A percentile compares a stretch with the other conserved stretches of the same genome.
Conservation (phyloP, 2,329 filamentous ascomycete genomes). For the Aspergillus piperis region DNA sequence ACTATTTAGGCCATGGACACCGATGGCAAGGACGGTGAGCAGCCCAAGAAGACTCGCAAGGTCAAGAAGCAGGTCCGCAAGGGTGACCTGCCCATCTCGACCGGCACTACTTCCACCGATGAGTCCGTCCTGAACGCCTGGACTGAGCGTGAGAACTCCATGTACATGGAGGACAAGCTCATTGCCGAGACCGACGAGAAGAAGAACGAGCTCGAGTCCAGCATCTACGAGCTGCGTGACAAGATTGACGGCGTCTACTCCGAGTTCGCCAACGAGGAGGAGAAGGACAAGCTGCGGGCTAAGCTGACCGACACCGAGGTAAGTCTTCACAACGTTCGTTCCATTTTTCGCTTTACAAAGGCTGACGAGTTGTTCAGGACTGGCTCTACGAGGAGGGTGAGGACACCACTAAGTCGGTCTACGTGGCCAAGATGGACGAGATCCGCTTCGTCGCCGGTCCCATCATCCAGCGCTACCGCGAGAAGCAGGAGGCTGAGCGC, state of each 20-base stretch:
- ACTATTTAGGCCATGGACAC: conserved; percentile 76
- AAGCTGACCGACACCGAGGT: conserved; percentile 88
- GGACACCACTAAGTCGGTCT: conserved; percentile 89
- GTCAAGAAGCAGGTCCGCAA: conserved; percentile 99
- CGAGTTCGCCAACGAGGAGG: conserved; percentile 85
- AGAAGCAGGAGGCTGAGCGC: conserved; percentile 87
- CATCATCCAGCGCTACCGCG: conserved; percentile 90
- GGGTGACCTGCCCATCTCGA: conserved; percentile 85
- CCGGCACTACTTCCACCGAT: conserved; percentile 80
- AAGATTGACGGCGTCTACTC: conserved; percentile 92
- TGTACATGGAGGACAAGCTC: conserved; percentile 98
- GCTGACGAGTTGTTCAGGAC: conserved; percentile 61
- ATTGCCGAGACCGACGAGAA: conserved; percentile 98
- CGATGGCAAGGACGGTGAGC: conserved; percentile 64
- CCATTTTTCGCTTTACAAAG: not conserved
- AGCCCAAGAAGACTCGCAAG: conserved; percentile 84
- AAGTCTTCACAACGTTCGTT: conserved; percentile 43
- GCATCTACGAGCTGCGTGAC: conserved; percentile 94
- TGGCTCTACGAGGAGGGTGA: conserved; percentile 98
- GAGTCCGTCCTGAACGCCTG: conserved; percentile 64
- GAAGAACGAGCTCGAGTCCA: conserved; percentile 99
- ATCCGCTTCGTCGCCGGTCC: conserved; percentile 88
- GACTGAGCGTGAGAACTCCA: conserved; percentile 79
- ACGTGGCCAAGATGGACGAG: conserved; percentile 93
- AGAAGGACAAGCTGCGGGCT: conserved; percentile 81